Evolutionary conservation across 2,329 filamentous ascomycete species (phyloP), one percentile per base, ranked within the genome.

Genomic region (Dactylellina leptospora): DNA sequence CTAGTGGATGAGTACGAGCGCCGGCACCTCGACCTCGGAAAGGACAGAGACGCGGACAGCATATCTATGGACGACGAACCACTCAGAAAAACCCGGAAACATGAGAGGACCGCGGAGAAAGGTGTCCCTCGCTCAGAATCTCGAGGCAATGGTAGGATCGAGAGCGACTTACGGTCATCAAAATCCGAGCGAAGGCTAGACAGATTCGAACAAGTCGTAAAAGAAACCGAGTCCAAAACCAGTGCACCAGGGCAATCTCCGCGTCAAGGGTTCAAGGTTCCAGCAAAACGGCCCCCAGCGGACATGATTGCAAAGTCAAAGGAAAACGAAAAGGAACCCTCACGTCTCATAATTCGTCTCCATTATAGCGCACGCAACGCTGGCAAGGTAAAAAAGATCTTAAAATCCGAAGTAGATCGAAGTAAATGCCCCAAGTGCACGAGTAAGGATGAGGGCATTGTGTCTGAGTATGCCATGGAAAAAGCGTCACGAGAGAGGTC

Each of bases 1-100:
- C 25, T 66, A 8, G 69, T 61, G 11, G 69, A 73, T n/a, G 69
- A 73, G 11, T 73, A 64, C 28, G 54, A 60, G n/a, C 59, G 56
- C 6, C 38, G 40, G 22, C 50, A 66, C 50, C 53, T 28, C 8
- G 61, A 56, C 23, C 33, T 56, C 16, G 16, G 44, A 9, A 63
- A 54, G 25, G 48, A 63, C 42, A 58, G 40, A 25, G 66, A 71
- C 25, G 8, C 11, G 2, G 58, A 63, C n/a, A 63, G 30, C 40
- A 9, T 47, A 11, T 63, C 53, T 10, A 59, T 63, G 30, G 66
- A 71, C 38, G 66, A 71, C 4, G 66, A 71, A 10, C 50, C 59
- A 9, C 36, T 45, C 9, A 63, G 47, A 22, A 55, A 38, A 9
- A 30, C 33, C 3, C 58, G 45, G 28, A 63, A 54, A 44, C 23